Evolutionary conservation across 331 rosid genomes (phyloP).

Genomic region (Acacia pycnantha): DNA sequence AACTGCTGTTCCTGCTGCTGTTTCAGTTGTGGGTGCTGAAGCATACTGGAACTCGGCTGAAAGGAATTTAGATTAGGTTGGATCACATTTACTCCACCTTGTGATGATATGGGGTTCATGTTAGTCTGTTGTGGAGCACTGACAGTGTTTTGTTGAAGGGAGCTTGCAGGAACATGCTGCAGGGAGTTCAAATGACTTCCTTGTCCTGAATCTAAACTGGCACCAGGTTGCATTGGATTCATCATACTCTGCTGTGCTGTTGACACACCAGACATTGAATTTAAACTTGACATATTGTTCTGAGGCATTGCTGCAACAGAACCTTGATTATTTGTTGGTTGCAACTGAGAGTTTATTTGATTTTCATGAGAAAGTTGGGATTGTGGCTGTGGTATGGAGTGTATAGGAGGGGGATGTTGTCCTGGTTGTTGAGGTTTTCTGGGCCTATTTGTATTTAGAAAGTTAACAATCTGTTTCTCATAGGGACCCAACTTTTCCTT

Average conservation of each 20-base stretch:
- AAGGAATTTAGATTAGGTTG: slow-evolving; percentile 62
- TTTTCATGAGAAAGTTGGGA: slow-evolving; percentile 84
- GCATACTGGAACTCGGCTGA: slow-evolving; percentile 68
- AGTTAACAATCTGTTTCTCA: slow-evolving; percentile 84
- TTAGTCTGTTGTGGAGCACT: slow-evolving; percentile 69
- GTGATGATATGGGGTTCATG: slow-evolving; percentile 65
- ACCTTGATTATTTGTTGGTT: slow-evolving; percentile 66
- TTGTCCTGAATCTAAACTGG: slow-evolving; percentile 75
- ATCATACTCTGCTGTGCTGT: slow-evolving; percentile 61
- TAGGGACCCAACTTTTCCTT: slow-evolving; percentile 71
- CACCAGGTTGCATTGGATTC: slow-evolving; percentile 68
- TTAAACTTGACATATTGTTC: slow-evolving; percentile 57
- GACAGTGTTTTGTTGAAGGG: slow-evolving; percentile 77
- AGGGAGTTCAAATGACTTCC: slow-evolving; percentile 68
- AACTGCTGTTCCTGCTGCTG: slow-evolving; percentile 82
- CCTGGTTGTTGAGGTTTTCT: slow-evolving; percentile 69
- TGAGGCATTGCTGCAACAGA: slow-evolving; percentile 67
- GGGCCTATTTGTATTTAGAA: slow-evolving; percentile 69
- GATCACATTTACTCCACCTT: slow-evolving; percentile 63
- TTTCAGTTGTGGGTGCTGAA: slow-evolving; percentile 72
- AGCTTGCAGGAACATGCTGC: slow-evolving; percentile 64
- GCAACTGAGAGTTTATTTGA: slow-evolving; percentile 85
- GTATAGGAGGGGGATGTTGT: slow-evolving; percentile 74
- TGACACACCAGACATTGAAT: slow-evolving; percentile 64
- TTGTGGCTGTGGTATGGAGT: slow-evolving; percentile 73